phyloP scores from a whole-genome alignment of 345 rosid genomes.

The Carallia pectinifolia region DNA sequence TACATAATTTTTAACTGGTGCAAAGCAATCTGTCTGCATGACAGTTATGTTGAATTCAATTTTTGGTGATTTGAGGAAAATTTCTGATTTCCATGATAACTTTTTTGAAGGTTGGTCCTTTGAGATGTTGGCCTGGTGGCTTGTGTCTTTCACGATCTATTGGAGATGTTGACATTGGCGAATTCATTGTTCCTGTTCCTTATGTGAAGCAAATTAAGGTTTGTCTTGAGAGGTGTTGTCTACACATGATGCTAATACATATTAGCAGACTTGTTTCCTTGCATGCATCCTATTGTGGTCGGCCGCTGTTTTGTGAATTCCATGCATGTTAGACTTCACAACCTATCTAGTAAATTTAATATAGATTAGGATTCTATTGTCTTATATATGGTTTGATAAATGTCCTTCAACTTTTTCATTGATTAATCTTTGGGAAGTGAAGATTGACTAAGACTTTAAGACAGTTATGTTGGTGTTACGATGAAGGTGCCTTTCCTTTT shows the following conservation, averaged over 20 bases:
- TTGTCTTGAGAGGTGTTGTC: constrained; percentile 21
- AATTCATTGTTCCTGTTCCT: constrained; percentile 96
- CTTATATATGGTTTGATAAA: too few relatives aligned
- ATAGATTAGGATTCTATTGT: too few relatives aligned
- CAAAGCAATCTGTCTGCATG: background rate
- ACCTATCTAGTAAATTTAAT: background rate
- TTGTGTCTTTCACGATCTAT: constrained; percentile 98
- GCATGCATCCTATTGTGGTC: background rate
- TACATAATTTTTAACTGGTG: background rate
- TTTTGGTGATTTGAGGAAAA: background rate
- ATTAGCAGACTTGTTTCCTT: constrained; percentile 1
- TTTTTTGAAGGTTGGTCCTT: constrained; percentile 78
- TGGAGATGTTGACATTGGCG: constrained; percentile 97
- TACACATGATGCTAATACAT: constrained; percentile 4
- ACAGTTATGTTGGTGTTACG: too few relatives aligned
- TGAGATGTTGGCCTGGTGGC: constrained; percentile 99
- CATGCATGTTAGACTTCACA: background rate
- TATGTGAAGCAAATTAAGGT: constrained; percentile 99
- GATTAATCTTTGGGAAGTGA: too few relatives aligned
- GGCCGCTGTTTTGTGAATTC: constrained; percentile 6
- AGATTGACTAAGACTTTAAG: too few relatives aligned
- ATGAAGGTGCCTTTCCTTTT: too few relatives aligned
- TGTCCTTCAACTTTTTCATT: too few relatives aligned
- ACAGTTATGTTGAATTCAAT: background rate
- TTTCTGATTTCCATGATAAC: constrained; percentile 21